phyloP scores from a whole-genome alignment of 2,329 filamentous ascomycete genomes.

The Fusarium lateritium region DNA sequence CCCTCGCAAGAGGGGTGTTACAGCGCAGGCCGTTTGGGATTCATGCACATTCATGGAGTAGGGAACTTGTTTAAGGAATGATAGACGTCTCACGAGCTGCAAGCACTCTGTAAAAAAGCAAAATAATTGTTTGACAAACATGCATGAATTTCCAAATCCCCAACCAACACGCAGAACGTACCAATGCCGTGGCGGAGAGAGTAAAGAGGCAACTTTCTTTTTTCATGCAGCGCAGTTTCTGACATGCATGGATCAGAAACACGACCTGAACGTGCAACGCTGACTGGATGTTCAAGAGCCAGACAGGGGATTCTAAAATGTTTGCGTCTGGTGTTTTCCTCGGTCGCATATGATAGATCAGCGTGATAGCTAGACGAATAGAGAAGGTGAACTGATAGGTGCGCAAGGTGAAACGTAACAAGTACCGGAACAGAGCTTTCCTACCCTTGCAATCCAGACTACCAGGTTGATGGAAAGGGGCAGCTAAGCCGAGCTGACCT shows the following conservation, averaged over 20 bases:
- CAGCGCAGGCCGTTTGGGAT: slow-evolving; percentile 3
- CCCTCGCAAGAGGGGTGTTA: background rate
- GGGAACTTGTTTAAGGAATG: background rate
- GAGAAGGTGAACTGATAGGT: slow-evolving; percentile 8
- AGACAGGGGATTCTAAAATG: background rate
- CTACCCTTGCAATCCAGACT: background rate
- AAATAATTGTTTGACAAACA: background rate
- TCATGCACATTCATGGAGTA: slow-evolving; percentile 11
- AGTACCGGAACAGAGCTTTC: background rate
- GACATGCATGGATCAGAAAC: slow-evolving; percentile 7
- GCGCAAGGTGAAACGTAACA: slow-evolving; percentile 17
- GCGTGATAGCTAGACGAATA: background rate
- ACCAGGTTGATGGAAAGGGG: slow-evolving; percentile 2
- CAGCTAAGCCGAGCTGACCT: background rate
- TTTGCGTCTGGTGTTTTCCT: background rate
- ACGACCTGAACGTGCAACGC: background rate
- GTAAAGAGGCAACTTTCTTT: slow-evolving; percentile 11
- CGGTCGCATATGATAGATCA: slow-evolving; percentile 20
- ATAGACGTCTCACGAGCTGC: slow-evolving; percentile 3
- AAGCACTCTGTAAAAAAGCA: slow-evolving; percentile 15
- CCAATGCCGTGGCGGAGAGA: background rate
- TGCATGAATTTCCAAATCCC: slow-evolving; percentile 7
- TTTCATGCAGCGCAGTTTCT: background rate
- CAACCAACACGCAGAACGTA: slow-evolving; percentile 6
- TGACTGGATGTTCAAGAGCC: too few relatives aligned